These are phyloP conservation scores for Allantophomopsis cytisporea DNA, from an alignment of 2,329 filamentous ascomycete species.

Conservation along the genomic window DNA sequence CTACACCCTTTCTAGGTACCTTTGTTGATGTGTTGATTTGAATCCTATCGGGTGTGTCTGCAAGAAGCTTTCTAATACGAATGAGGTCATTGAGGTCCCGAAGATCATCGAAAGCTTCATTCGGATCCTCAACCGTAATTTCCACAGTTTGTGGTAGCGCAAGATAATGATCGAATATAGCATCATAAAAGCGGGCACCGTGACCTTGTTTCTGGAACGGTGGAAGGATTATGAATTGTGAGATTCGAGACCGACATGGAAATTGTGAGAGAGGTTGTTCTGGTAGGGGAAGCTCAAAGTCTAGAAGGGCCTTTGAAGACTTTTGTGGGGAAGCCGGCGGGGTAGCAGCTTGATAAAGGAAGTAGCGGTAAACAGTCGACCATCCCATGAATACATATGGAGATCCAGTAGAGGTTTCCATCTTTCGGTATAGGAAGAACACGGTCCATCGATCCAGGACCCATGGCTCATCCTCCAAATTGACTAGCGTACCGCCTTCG, in stretches of 20 bases:
- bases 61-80: constrained; percentile 39
- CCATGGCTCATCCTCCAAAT: constrained; percentile 57
- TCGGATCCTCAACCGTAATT: constrained; percentile 89
- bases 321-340: constrained; percentile 23
- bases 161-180: constrained; percentile 60
- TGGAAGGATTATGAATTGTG: constrained; percentile 84
- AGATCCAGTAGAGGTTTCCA: constrained; percentile 24
- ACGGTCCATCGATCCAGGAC: constrained; percentile 75
- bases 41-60: constrained; percentile 40
- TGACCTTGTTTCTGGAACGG: constrained; percentile 74
- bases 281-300: constrained; percentile 25
- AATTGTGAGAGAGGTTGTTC: constrained; percentile 38
- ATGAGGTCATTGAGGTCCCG: constrained; percentile 62
- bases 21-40: constrained; percentile 36
- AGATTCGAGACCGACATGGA: constrained; percentile 71
- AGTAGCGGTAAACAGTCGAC: constrained; percentile 82
- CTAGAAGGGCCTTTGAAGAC: constrained; percentile 12
- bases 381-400: constrained; percentile 82
- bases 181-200: constrained; percentile 67
- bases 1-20: constrained; percentile 31
- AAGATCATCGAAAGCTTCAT: constrained; percentile 70
- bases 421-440: constrained; percentile 72
- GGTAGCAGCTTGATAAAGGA: constrained; percentile 40
- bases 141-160: constrained; percentile 59
- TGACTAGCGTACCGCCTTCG: constrained; percentile 73